A percentile compares a stretch with the other conserved stretches of the same genome.
Conservation (phyloP, 1,139 yeast species). For the Candida sojae region DNA sequence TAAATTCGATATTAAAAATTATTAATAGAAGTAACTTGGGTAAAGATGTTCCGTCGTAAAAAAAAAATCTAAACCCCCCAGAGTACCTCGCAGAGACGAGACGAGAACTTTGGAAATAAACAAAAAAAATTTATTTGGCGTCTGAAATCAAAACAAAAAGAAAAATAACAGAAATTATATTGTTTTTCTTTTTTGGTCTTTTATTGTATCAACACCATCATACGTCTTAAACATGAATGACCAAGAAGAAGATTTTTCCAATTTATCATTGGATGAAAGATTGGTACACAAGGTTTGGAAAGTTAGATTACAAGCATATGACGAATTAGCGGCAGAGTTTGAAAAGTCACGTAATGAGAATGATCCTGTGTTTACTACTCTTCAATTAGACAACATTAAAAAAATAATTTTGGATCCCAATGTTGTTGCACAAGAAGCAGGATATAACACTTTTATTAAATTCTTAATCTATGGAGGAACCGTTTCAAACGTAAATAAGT, state of each 20-base stretch:
- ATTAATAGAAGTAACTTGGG: too few species aligned
- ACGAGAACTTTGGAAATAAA: background rate
- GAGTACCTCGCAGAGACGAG: background rate
- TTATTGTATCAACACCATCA: background rate
- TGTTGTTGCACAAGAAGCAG: conserved; percentile 92
- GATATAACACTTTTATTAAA: conserved; percentile 57
- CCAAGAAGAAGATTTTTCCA: conserved; percentile 62
- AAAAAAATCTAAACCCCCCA: too few species aligned
- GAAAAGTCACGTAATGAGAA: conserved; percentile 54
- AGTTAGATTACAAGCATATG: conserved; percentile 80
- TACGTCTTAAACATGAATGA: conserved; percentile 22
- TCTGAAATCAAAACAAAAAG: background rate
- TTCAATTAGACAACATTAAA: conserved; percentile 43
- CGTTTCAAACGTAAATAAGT: conserved; percentile 28
- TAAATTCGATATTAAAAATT: too few species aligned
- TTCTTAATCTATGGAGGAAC: conserved; percentile 63
- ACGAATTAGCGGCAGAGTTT: conserved; percentile 59
- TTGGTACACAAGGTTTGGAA: conserved; percentile 85
- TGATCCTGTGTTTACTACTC: conserved; percentile 57
- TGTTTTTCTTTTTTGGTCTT: background rate
- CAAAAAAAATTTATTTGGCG: background rate
- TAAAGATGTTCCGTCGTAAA: too few species aligned
- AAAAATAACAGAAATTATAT: background rate
- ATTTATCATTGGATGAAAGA: conserved; percentile 66
- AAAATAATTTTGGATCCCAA: conserved; percentile 73